Evolutionary conservation across 768 basidiomycete genomes (phyloP).

Genomic region (Amanita rubescens): DNA sequence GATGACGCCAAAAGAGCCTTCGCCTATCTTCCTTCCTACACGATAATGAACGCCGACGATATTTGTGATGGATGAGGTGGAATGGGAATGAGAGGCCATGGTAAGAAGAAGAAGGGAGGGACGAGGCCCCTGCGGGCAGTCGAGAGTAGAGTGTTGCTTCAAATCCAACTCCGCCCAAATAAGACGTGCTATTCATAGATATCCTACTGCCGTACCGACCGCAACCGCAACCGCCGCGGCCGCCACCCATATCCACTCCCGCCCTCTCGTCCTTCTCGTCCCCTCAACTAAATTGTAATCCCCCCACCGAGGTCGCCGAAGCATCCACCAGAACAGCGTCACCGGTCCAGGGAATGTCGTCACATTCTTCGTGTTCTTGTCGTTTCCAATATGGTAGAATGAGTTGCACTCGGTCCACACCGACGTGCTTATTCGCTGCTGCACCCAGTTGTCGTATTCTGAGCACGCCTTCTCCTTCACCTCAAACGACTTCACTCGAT

Average conservation of each 20-base stretch:
- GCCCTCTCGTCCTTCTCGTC: constrained; percentile 31
- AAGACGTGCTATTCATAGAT: background rate
- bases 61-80: constrained; percentile 58
- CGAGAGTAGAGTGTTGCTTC: constrained; percentile 9
- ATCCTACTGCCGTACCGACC: constrained; percentile 6
- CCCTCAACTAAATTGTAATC: constrained; percentile 31
- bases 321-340: constrained; percentile 45
- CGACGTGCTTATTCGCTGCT: constrained; percentile 35
- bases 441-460: constrained; percentile 46
- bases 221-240: constrained; percentile 18
- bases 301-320: constrained; percentile 33
- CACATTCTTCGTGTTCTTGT: constrained; percentile 34
- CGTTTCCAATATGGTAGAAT: constrained; percentile 36
- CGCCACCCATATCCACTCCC: constrained; percentile 17
- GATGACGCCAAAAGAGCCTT: constrained; percentile 97
- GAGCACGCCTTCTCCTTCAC: constrained; percentile 39
- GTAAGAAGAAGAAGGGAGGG: constrained; percentile 21
- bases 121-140: constrained; percentile 16
- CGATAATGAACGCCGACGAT: constrained; percentile 96
- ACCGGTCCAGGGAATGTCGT: constrained; percentile 51
- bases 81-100: constrained; percentile 56
- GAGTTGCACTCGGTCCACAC: constrained; percentile 50
- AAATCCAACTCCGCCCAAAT: constrained; percentile 29
- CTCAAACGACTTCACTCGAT: constrained; percentile 42
- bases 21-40: constrained; percentile 98